phyloP scores from a whole-genome alignment of 441 rosid genomes.

The Populus tomentosa region DNA sequence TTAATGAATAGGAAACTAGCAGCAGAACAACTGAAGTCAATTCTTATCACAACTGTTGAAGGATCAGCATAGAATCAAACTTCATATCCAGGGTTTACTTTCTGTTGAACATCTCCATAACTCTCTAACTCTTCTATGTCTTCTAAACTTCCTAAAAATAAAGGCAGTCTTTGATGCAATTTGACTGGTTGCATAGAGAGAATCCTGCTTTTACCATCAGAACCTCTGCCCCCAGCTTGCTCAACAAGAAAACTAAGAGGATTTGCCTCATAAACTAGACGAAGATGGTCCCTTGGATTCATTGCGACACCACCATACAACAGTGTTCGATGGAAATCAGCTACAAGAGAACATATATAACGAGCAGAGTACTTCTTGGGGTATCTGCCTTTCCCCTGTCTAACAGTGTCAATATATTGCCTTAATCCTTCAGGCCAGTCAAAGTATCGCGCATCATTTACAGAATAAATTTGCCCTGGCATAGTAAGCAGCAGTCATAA shows the following conservation, averaged over 20 bases:
- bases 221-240: conserved; percentile 88
- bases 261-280: conserved; percentile 86
- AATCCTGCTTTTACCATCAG: conserved; percentile 68
- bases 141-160: conserved; percentile 77
- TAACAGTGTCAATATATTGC: conserved; percentile 69
- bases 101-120: conserved; percentile 82
- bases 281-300: conserved; percentile 95
- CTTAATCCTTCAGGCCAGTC: conserved; percentile 94
- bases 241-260: conserved; percentile 88
- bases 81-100: conserved; percentile 94
- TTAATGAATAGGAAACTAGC: background rate
- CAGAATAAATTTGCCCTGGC: conserved; percentile 93
- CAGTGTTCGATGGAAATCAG: conserved; percentile 86
- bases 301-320: conserved; percentile 89
- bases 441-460: conserved; percentile 87
- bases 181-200: conserved; percentile 82
- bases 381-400: conserved; percentile 85
- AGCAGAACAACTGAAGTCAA: background rate
- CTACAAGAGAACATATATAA: conserved; percentile 86
- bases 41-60: background rate
- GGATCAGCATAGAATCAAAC: conserved; percentile 38
- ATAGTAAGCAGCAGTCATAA: conserved; percentile 15
- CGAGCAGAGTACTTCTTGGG: conserved; percentile 93
- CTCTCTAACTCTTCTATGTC: conserved; percentile 81
- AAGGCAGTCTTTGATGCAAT: conserved; percentile 85